Evolutionary conservation across 2,329 filamentous ascomycete species (phyloP).

Genomic region (Diaporthe citri): DNA sequence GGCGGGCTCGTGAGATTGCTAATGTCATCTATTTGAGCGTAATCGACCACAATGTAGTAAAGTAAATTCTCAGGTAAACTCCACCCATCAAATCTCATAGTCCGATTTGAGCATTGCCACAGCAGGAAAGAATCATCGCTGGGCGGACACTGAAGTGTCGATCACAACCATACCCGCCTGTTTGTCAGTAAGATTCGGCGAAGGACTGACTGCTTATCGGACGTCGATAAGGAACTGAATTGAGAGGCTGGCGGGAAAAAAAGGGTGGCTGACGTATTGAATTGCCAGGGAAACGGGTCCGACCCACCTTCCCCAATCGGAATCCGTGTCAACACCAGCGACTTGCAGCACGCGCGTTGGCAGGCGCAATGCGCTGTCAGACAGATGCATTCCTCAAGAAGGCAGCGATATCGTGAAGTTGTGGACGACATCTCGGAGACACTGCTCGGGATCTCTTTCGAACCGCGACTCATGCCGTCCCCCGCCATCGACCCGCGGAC

Average conservation of each 20-base stretch:
- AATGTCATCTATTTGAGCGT: background rate
- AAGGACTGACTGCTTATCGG: background rate
- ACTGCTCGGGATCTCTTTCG: conserved; percentile 55
- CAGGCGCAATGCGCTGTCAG: conserved; percentile 34
- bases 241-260: background rate
- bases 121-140: background rate
- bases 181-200: too few relatives aligned
- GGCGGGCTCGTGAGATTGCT: background rate
- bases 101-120: background rate
- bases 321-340: conserved; percentile 20
- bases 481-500: conserved; percentile 53
- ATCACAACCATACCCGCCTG: too few relatives aligned
- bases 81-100: background rate
- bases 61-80: too few relatives aligned
- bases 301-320: conserved; percentile 29
- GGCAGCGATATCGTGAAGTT: conserved; percentile 45
- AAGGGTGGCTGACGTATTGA: conserved; percentile 28
- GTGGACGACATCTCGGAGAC: conserved; percentile 47
- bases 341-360: conserved; percentile 17
- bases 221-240: conserved; percentile 12
- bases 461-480: conserved; percentile 60
- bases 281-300: conserved; percentile 23
- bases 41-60: background rate
- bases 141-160: too few relatives aligned
- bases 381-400: conserved; percentile 46